These are phyloP conservation scores for Hypocrella siamensis DNA, from an alignment of 2,329 filamentous ascomycete species.

Conservation along the genomic window DNA sequence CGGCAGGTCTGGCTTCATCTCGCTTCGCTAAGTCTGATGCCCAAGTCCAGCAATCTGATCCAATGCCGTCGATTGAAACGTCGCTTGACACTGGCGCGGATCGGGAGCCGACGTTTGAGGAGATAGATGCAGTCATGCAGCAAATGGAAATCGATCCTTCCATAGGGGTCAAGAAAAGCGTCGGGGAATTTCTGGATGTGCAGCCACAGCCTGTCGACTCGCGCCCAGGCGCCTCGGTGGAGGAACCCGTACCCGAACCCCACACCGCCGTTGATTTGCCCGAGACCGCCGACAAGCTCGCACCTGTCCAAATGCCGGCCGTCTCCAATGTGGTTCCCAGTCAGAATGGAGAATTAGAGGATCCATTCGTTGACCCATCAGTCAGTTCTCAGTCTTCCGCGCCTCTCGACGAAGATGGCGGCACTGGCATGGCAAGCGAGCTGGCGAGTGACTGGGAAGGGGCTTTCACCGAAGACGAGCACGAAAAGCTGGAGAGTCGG, in stretches of 20 bases:
- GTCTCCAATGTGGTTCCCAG: conserved; percentile 29
- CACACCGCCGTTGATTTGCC: no score
- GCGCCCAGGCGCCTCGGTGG: conserved; percentile 29
- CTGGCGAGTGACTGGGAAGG: conserved; percentile 87
- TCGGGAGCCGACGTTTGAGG: conserved; percentile 48
- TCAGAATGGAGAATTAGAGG: conserved; percentile 40
- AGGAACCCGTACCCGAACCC: conserved; percentile 33
- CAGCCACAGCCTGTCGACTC: conserved; percentile 10
- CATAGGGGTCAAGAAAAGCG: conserved; percentile 53
- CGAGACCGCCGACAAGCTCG: no score
- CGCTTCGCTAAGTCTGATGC: conserved; percentile 27
- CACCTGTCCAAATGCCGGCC: conserved; percentile 38
- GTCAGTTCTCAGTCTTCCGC: conserved; percentile 31
- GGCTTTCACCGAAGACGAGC: conserved; percentile 66
- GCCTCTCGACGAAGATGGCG: conserved; percentile 27
- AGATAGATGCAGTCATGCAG: conserved; percentile 87
- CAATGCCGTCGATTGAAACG: conserved; percentile 14
- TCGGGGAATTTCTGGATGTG: conserved; percentile 31
- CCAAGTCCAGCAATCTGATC: conserved; percentile 10
- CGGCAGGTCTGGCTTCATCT: conserved; percentile 26
- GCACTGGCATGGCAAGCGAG: conserved; percentile 29
- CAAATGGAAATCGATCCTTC: conserved; percentile 61
- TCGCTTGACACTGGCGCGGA: conserved; percentile 7
- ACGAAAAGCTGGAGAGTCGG: conserved; percentile 65
- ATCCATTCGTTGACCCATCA: conserved; percentile 43